Percentiles rank a stretch among this genome's conserved stretches.
These are phyloP conservation scores for Pyronema domesticum DNA, from an alignment of 495 filamentous ascomycete genomes.

Conservation along the genomic window DNA sequence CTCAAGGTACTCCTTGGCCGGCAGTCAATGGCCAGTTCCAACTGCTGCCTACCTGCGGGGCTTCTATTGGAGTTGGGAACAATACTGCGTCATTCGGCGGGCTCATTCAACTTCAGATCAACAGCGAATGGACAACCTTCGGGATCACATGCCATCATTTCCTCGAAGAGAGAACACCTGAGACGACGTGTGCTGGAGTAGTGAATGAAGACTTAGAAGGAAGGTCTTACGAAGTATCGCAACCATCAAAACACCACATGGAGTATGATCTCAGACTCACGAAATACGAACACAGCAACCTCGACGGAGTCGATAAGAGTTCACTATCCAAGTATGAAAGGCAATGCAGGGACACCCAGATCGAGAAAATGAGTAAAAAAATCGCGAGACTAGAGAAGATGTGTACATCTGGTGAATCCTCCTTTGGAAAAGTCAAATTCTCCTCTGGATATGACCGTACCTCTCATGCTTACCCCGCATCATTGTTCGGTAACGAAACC, in stretches of 20 bases:
- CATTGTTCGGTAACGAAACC: background rate
- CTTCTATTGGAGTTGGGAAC: background rate
- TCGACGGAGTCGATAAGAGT: background rate
- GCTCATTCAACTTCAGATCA: background rate
- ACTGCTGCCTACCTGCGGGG: background rate
- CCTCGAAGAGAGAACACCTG: background rate
- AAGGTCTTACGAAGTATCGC: background rate
- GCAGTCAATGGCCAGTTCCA: background rate
- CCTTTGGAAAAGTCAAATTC: background rate
- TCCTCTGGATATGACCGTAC: background rate
- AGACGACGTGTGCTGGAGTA: background rate
- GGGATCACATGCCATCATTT: constrained; percentile 3
- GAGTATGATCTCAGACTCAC: background rate
- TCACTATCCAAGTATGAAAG: background rate
- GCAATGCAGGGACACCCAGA: background rate
- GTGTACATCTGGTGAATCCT: background rate
- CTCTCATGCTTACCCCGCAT: background rate
- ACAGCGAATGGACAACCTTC: background rate
- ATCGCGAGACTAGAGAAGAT: background rate
- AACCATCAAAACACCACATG: background rate
- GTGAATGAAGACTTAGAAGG: background rate
- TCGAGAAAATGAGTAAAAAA: background rate
- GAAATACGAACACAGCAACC: background rate
- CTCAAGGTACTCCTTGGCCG: background rate
- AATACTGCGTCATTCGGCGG: constrained; percentile 1